A percentile compares a stretch with the other conserved stretches of the same genome.
These are phyloP conservation scores for Pseudopyricularia cyperi DNA, from an alignment of 2,329 filamentous ascomycete species.

Conservation along the genomic window DNA sequence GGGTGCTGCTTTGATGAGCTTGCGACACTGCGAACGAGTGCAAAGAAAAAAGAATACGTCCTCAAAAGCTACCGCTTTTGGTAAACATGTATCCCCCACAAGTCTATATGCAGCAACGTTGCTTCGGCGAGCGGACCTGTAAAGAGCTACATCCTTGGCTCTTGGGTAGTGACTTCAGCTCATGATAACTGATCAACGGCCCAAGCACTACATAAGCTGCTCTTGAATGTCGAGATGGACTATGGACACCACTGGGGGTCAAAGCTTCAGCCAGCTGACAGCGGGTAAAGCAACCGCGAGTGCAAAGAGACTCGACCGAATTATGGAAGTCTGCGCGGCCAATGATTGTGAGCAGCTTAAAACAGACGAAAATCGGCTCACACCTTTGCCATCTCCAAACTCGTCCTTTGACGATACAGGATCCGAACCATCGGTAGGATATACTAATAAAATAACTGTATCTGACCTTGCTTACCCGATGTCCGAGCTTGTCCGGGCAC, in stretches of 20 bases:
- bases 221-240: not conserved
- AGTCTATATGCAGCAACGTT: too few species aligned
- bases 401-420: not conserved
- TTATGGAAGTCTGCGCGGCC: not conserved
- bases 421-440: not conserved
- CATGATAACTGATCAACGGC: not conserved
- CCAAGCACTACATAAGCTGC: not conserved
- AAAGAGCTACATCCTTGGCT: too few species aligned
- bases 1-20: too few species aligned
- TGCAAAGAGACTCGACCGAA: not conserved
- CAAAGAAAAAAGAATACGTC: too few species aligned
- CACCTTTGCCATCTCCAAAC: too few species aligned
- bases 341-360: too few species aligned
- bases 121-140: too few species aligned
- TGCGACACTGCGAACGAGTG: too few species aligned
- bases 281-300: not conserved
- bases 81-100: too few species aligned
- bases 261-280: not conserved
- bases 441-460: not conserved
- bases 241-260: not conserved
- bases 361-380: too few species aligned
- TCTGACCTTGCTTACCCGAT: not conserved
- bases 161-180: too few species aligned
- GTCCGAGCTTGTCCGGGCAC: not conserved
- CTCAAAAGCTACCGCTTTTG: too few species aligned